Evolutionary conservation across 257 asterid species (phyloP).

Genomic region (Oldenlandia corymbosa): DNA sequence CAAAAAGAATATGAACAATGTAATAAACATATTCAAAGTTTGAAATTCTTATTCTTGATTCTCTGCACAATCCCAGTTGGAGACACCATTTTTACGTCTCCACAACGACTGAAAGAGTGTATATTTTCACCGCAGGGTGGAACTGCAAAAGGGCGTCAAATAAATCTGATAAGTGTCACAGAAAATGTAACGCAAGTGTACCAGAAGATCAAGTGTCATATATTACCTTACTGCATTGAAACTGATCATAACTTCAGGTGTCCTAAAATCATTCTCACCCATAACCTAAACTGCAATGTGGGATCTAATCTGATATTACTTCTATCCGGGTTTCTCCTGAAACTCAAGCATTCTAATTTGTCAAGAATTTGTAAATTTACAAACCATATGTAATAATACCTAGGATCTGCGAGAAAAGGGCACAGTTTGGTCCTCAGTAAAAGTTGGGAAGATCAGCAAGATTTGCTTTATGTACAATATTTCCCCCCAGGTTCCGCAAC

Average conservation of each 20-base stretch:
- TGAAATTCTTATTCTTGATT: not conserved
- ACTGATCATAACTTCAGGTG: not conserved
- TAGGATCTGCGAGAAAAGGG: too few relatives aligned
- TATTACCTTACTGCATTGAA: too few relatives aligned
- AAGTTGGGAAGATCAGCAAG: slow-evolving; percentile 20
- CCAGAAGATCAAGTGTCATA: too few relatives aligned
- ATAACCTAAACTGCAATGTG: not conserved
- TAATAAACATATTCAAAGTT: not conserved
- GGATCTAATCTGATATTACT: not conserved
- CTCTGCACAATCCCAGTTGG: not conserved
- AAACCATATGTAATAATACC: too few relatives aligned
- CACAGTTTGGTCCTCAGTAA: slow-evolving; percentile 7
- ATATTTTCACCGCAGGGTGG: too few relatives aligned
- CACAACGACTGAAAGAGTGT: too few relatives aligned
- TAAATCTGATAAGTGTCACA: too few relatives aligned
- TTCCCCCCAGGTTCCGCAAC: slow-evolving; percentile 23
- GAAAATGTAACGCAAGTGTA: too few relatives aligned
- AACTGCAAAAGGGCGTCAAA: too few relatives aligned
- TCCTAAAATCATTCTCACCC: not conserved
- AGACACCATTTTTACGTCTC: too few relatives aligned
- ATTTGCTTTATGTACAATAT: slow-evolving; percentile 9
- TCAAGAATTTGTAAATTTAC: not conserved
- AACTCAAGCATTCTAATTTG: not conserved
- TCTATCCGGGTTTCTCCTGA: not conserved
- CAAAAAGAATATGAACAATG: not conserved